phyloP scores from a whole-genome alignment of 352 stramenopile genomes.

The Phytophthora pseudosyringae region DNA sequence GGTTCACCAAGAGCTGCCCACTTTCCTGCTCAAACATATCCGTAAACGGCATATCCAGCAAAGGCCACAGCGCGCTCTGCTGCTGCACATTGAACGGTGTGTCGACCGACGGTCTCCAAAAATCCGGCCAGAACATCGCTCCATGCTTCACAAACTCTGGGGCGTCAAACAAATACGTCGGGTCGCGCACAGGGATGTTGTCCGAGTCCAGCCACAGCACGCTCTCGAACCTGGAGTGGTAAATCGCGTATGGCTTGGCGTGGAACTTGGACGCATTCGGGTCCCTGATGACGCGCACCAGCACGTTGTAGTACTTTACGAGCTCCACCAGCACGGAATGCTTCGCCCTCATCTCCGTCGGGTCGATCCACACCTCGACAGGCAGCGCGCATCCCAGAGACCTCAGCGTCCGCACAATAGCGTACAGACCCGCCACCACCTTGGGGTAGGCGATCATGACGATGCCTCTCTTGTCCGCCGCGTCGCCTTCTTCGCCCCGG shows the following conservation, averaged over 20 bases:
- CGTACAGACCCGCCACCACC: conserved; percentile 71
- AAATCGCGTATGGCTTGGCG: conserved; percentile 84
- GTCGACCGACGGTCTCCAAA: conserved; percentile 66
- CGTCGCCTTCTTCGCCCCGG: conserved; percentile 3
- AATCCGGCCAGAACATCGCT: conserved; percentile 88
- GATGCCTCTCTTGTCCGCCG: conserved; percentile 48
- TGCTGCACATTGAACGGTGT: conserved; percentile 82
- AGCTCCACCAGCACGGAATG: conserved; percentile 73
- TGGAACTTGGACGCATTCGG: conserved; percentile 71
- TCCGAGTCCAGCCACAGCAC: conserved; percentile 86
- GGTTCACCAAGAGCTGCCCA: conserved; percentile 78
- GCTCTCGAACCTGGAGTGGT: conserved; percentile 75
- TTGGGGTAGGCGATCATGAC: conserved; percentile 79
- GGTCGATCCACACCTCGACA: conserved; percentile 71
- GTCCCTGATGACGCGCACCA: conserved; percentile 66
- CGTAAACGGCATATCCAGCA: conserved; percentile 84
- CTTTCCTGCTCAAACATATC: conserved; percentile 91
- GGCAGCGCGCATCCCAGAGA: conserved; percentile 50
- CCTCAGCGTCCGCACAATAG: conserved; percentile 67
- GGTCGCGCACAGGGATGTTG: conserved; percentile 78
- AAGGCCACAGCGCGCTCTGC: conserved; percentile 69
- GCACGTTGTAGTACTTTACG: conserved; percentile 55
- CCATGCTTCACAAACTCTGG: conserved; percentile 65
- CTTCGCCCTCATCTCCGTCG: conserved; percentile 54
- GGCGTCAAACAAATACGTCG: conserved; percentile 82